Base-by-base conservation (phyloP, 2,329 filamentous ascomycete genomes). In the Blastomyces emzantsi region DNA sequence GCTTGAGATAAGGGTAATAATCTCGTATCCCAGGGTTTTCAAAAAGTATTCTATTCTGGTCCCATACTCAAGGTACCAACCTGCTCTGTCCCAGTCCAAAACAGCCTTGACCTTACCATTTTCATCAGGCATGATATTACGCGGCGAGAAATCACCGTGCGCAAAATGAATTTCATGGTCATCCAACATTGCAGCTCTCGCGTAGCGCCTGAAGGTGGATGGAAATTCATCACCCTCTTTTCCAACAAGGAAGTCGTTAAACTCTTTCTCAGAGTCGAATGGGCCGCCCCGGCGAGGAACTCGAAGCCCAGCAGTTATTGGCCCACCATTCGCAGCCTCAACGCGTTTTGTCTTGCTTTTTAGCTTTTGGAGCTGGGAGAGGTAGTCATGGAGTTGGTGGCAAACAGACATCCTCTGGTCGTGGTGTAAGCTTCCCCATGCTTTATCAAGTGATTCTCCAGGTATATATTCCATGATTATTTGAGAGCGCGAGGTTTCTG, bases 51-150 rank as follows among this genome's bases (percentile, higher is more conserved):
- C 39, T 59, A 43, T 41, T 43, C 55, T 22, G 22, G 5, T 62
- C 60, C 47, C 55, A 25, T 62, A 62, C 39, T 55, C 52, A 4
- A 64, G 59, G 41, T 66, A 65, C 62, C 64, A 65, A 43, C 63
- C 67, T 22, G 66, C 61, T 43, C 63, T 62, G 28, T 67, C 67
- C 64, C 66, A 68, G 55, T 67, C 66, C 45, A 67, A 58, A 52
- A 68, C 58, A 3, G 65, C 66, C 0, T 63, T 67, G 15, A 68
- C 64, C 39, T 62, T 58, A 9, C 63, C 41, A 28, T 30, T 33
- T 57, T 62, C 64, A 60, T 66, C 67, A n/a, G n/a, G n/a, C 17
- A 70, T 43, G 25, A 70, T 61, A 61, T 70, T 70, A 13, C 62
- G 59, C 13, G 66, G 52, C 13, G 60, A 56, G 3, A 70, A 63